Percentiles rank a stretch among this genome's conserved stretches.
These are phyloP conservation scores for Lasiodiplodia citricola DNA, from an alignment of 2,329 filamentous ascomycete genomes.

Conservation along the genomic window DNA sequence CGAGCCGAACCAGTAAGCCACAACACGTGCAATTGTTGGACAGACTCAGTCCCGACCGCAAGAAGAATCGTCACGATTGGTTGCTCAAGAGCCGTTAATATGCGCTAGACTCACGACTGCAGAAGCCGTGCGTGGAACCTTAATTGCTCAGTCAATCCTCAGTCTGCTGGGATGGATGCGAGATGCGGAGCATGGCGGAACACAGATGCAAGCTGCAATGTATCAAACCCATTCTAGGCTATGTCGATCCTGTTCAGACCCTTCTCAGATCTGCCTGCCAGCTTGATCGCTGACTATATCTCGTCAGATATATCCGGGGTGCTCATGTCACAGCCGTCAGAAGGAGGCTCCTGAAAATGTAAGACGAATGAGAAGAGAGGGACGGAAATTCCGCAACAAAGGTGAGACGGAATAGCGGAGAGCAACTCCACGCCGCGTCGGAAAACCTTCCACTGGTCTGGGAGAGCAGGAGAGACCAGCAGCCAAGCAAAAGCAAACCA, in stretches of 20 bases:
- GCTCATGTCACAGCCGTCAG: not conserved
- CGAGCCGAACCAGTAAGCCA: not conserved
- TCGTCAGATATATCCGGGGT: not conserved
- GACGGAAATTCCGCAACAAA: not conserved
- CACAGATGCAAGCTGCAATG: not conserved
- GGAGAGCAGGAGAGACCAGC: not conserved
- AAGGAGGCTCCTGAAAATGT: not conserved
- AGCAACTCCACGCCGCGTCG: not conserved
- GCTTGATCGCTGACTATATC: not conserved
- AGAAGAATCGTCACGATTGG: not conserved
- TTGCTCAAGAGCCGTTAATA: not conserved
- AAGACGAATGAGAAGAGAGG: not conserved
- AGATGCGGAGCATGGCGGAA: not conserved
- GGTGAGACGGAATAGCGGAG: conserved; percentile 1
- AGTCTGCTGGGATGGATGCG: not conserved
- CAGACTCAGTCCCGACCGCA: not conserved
- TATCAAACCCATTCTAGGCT: not conserved
- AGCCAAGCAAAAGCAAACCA: not conserved
- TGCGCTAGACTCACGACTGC: not conserved
- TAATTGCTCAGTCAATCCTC: not conserved
- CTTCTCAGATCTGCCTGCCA: not conserved
- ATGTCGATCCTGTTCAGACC: not conserved
- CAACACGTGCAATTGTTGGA: not conserved
- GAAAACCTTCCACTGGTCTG: not conserved
- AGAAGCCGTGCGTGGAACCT: not conserved